Percentiles rank a stretch among this genome's conserved stretches.
Conservation (phyloP, 1,284 basidiomycete genomes). For the Cryptococcus sp. region DNA sequence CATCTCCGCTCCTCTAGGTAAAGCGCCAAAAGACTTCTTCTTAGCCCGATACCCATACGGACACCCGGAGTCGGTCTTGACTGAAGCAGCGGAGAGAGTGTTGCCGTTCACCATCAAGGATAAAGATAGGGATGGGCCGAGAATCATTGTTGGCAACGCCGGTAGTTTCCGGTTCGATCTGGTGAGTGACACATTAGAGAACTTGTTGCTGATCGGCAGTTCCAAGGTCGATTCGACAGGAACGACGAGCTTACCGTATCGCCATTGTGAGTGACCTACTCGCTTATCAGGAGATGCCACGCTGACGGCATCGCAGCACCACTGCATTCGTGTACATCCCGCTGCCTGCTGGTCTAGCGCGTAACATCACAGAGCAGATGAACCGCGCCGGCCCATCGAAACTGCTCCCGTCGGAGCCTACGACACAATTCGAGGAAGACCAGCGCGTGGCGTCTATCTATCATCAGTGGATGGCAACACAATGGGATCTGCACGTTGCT, state of each 20-base stretch:
- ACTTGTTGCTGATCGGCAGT: slow-evolving; percentile 25
- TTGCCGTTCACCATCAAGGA: slow-evolving; percentile 42
- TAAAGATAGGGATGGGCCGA: slow-evolving; percentile 39
- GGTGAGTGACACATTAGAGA: slow-evolving; percentile 23
- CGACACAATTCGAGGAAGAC: slow-evolving; percentile 26
- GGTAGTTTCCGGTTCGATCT: slow-evolving; percentile 76
- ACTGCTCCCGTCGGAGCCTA: slow-evolving; percentile 23
- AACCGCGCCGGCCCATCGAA: slow-evolving; percentile 50
- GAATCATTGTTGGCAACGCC: slow-evolving; percentile 70
- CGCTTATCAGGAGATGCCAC: background rate
- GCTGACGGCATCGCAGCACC: slow-evolving; percentile 24
- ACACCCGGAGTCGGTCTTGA: slow-evolving; percentile 65
- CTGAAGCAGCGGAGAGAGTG: slow-evolving; percentile 65
- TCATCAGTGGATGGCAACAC: slow-evolving; percentile 30
- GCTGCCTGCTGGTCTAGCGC: slow-evolving; percentile 41
- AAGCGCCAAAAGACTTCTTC: slow-evolving; percentile 71
- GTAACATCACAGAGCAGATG: slow-evolving; percentile 43
- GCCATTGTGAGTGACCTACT: slow-evolving; percentile 57
- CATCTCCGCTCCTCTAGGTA: slow-evolving; percentile 60
- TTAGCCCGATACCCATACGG: slow-evolving; percentile 67
- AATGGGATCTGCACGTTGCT: slow-evolving; percentile 28
- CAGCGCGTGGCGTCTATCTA: slow-evolving; percentile 29
- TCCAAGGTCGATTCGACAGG: slow-evolving; percentile 67
- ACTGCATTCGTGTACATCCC: slow-evolving; percentile 43
- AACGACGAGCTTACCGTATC: slow-evolving; percentile 75